Evolutionary conservation across 495 filamentous ascomycete genomes (phyloP), one percentile per base, ranked within the genome.

Genomic region (Penicillium odoratum): DNA sequence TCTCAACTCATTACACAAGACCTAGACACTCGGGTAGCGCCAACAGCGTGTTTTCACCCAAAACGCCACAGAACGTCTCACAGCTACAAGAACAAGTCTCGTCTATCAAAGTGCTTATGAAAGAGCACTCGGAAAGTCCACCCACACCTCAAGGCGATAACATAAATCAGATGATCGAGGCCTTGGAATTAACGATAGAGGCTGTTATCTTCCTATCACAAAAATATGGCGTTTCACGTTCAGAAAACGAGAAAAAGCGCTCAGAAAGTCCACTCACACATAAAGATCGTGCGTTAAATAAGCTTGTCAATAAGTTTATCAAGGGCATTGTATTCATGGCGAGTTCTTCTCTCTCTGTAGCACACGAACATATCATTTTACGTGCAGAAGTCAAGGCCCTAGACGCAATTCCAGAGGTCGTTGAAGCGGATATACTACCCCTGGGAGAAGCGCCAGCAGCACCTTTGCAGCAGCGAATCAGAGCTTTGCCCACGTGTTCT

Each of bases 51-150:
- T 10, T 46, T 25, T 46, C 18, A 18, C 43, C 43, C n/a, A 46
- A 18, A 25, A 46, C 43, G 10, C 18, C 10, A 7, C 18, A 46
- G 31, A 33, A 33, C 9, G 7, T 33, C 31, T 33, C 9, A 33
- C 31, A 33, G 9, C 43, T 46, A 46, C 43, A 46, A 46, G 26
- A 25, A 46, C n/a, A 46, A 46, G 43, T 16, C 25, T 25, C 18
- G 18, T 46, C 43, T 5, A 46, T 46, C n/a, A 46, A 46, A 46
- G 43, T 10, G n/a, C 43, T 46, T 46, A 46, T 46, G 6, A 25
- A 46, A 46, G 26, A 10, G 10, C 43, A 16, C n/a, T 46, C n/a
- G 26, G 7, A 46, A 25, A 25, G n/a, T 10, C 43, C 43, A 5
- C 43, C 43, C 8, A 46, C 18, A 10, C n/a, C 43, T 46, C 18